Percentiles rank a stretch among this genome's conserved stretches.
Evolutionary conservation across 306 rosid genomes (phyloP).

Genomic region (Gleditsia sinensis): DNA sequence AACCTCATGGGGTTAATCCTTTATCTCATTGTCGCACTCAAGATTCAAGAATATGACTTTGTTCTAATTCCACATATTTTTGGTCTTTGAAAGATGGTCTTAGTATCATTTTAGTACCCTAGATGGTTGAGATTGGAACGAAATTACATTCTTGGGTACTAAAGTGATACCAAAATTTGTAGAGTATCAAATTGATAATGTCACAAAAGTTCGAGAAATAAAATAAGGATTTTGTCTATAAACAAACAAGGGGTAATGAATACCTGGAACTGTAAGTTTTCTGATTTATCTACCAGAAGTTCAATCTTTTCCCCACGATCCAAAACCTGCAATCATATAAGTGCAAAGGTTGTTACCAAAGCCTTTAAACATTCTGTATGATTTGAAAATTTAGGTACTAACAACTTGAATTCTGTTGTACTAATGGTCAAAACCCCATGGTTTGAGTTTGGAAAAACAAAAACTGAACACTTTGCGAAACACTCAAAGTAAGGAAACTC

Average conservation of each 20-base stretch:
- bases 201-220: too few species aligned
- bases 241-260: conserved; percentile 2
- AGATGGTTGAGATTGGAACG: too few species aligned
- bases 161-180: too few species aligned
- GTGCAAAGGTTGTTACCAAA: not conserved
- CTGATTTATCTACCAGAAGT: conserved; percentile 94
- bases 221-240: too few species aligned
- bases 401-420: not conserved
- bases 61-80: too few species aligned
- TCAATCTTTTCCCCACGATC: conserved; percentile 99
- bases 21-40: too few species aligned
- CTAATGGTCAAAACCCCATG: not conserved
- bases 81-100: too few species aligned
- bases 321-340: conserved; percentile 69
- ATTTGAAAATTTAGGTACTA: not conserved
- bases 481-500: not conserved
- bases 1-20: too few species aligned
- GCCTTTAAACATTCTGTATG: not conserved
- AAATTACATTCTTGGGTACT: too few species aligned
- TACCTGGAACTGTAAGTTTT: conserved; percentile 96
- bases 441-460: not conserved
- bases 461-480: not conserved
- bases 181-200: too few species aligned
- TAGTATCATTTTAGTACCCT: too few species aligned
- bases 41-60: too few species aligned